Conservation (phyloP, 164 flowering plant genomes). For the Taxillus chinensis region DNA sequence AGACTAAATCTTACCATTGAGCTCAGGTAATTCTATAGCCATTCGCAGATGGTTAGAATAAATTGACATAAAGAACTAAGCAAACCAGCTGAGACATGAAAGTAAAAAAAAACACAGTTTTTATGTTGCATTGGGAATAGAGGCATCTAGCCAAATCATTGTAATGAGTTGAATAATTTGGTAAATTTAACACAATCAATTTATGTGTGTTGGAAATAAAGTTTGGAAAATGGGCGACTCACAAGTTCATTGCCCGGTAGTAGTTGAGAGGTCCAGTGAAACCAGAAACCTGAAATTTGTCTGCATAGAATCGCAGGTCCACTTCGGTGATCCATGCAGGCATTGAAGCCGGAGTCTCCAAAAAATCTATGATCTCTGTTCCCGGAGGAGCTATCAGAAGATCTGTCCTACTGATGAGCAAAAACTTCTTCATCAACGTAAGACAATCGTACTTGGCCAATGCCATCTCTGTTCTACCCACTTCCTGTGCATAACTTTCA, state of each 20-base stretch:
- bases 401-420: conserved; percentile 20
- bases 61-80: not conserved
- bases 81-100: not conserved
- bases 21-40: no score
- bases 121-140: no score
- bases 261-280: conserved; percentile 47
- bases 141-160: no score
- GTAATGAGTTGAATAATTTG: no score
- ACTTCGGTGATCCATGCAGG: conserved; percentile 53
- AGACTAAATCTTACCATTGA: no score
- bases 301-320: conserved; percentile 33
- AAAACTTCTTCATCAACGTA: conserved; percentile 36
- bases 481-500: conserved; percentile 15
- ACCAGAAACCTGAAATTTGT: conserved; percentile 40
- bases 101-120: no score
- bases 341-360: conserved; percentile 21
- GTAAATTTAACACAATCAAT: no score
- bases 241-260: conserved; percentile 46
- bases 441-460: conserved; percentile 33
- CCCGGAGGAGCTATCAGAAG: conserved; percentile 37
- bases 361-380: conserved; percentile 31
- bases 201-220: no score
- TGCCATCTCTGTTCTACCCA: conserved; percentile 47
- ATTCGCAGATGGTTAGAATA: no score
- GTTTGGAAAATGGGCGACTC: conserved; percentile 2